Conservation (phyloP, 805 yeast species). For the Kregervanrija pseudodelftensis region DNA sequence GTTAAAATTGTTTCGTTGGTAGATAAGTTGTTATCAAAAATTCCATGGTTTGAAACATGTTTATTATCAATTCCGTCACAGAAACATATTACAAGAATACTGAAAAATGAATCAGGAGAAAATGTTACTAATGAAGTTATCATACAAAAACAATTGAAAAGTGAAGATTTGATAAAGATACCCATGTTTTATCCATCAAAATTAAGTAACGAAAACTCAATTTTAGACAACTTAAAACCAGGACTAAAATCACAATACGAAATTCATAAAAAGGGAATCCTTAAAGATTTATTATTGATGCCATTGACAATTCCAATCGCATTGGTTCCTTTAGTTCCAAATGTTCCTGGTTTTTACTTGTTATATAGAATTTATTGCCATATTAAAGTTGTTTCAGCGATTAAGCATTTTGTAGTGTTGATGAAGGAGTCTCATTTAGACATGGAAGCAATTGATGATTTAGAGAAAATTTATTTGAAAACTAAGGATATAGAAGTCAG, state of each 20-base stretch:
- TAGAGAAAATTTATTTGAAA: constrained; percentile 25
- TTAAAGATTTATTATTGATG: constrained; percentile 48
- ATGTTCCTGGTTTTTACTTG: constrained; percentile 84
- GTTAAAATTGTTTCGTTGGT: constrained; percentile 49
- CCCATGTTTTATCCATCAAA: constrained; percentile 46
- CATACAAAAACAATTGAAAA: constrained; percentile 7
- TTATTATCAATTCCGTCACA: constrained; percentile 71
- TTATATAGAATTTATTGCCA: constrained; percentile 80
- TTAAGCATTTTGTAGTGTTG: constrained; percentile 55
- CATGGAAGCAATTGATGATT: constrained; percentile 24
- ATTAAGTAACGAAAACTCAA: constrained; percentile 23
- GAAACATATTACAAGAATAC: constrained; percentile 45
- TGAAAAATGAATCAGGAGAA: constrained; percentile 26
- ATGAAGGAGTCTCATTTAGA: constrained; percentile 33
- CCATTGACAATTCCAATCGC: constrained; percentile 81
- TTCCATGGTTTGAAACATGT: constrained; percentile 77
- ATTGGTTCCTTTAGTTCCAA: constrained; percentile 79
- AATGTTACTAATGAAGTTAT: constrained; percentile 6
- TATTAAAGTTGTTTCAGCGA: constrained; percentile 70
- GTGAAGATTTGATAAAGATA: constrained; percentile 29
- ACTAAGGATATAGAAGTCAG: constrained; percentile 16
- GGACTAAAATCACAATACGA: constrained; percentile 39
- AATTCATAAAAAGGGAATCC: constrained; percentile 50
- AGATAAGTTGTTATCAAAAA: constrained; percentile 45
- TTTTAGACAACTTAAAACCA: constrained; percentile 32